Evolutionary conservation across 352 stramenopile species (phyloP), one percentile per base, ranked within the genome.

Genomic region (Pythium dissotocum): DNA sequence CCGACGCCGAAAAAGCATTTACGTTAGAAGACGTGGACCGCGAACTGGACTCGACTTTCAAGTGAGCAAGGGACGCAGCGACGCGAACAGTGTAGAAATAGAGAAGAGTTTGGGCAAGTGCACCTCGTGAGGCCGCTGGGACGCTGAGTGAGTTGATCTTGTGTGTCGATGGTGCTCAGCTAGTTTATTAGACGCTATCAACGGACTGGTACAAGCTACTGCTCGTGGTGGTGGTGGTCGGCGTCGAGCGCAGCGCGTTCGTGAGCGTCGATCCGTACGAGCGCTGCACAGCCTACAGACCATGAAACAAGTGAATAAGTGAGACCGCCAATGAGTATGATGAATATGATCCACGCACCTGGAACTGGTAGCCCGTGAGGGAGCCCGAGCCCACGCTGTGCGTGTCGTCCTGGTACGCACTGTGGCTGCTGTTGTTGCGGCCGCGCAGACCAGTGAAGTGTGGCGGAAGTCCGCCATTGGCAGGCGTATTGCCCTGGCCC

Each of bases 311-410:
- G 18, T 14, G 30, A 7, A 28, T 24, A 12, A 38, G 52, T 42
- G 48, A 55, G 48, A 55, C 24, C 24, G 21, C 21, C 21, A 24
- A 24, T 24, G 21, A 24, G 21, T 24, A 24, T 24, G 21, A 24
- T 24, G 21, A 24, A 24, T 24, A 24, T 24, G 21, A 24, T 24
- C 21, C 21, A 24, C 58, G 62, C 65, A 88, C 80, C 77, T 89
- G 81, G 64, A 87, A 89, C 61, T 87, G 81, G 67, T 87, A 89
- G 2, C 81, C 81, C 10, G 81, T 86, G 42, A 89, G 77, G 69
- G 82, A 86, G 59, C 73, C 76, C 6, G 78, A 73, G 49, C 67
- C 67, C 26, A 69, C 61, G 26, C 64, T 70, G 28, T 70, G 64
- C 14, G 69, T 69, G 66, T 87, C 79, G 68, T 89, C 79, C 38